phyloP scores from a whole-genome alignment of 306 rosid genomes.

The Vigna unguiculata region DNA sequence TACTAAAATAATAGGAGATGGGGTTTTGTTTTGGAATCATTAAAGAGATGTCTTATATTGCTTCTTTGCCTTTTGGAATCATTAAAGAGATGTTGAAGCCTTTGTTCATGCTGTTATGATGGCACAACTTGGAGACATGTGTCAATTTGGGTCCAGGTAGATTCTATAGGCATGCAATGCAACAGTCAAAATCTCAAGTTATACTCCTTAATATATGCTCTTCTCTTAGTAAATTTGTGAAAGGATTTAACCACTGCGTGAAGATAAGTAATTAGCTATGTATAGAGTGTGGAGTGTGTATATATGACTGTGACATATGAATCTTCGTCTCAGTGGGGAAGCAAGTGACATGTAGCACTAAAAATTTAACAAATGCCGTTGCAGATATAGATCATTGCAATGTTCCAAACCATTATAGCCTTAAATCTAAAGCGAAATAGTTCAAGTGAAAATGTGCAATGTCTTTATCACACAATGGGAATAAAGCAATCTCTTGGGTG shows the following conservation, averaged over 20 bases:
- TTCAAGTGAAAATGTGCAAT: not conserved
- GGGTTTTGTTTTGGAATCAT: conserved; percentile 6
- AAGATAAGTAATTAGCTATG: too few species aligned
- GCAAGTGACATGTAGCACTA: not conserved
- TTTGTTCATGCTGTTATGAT: not conserved
- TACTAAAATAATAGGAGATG: not conserved
- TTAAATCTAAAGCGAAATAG: conserved; percentile 31
- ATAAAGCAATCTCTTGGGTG: not conserved
- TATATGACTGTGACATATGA: not conserved
- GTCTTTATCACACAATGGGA: not conserved
- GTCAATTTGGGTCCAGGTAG: conserved; percentile 15
- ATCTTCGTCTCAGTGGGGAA: conserved; percentile 22
- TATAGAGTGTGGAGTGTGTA: not conserved
- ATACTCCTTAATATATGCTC: not conserved
- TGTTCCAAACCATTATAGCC: conserved; percentile 22
- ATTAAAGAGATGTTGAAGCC: conserved; percentile 4
- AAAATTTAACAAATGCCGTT: conserved; percentile 21
- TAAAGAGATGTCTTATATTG: not conserved
- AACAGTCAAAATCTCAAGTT: not conserved
- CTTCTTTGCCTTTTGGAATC: conserved; percentile 37
- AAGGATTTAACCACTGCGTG: too few species aligned
- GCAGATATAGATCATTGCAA: conserved; percentile 38
- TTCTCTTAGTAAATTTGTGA: not conserved
- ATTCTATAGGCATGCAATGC: not conserved
- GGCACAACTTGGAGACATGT: conserved; percentile 8